phyloP scores from a whole-genome alignment of 1,284 basidiomycete genomes.

The Paramarasmius palmivorus region DNA sequence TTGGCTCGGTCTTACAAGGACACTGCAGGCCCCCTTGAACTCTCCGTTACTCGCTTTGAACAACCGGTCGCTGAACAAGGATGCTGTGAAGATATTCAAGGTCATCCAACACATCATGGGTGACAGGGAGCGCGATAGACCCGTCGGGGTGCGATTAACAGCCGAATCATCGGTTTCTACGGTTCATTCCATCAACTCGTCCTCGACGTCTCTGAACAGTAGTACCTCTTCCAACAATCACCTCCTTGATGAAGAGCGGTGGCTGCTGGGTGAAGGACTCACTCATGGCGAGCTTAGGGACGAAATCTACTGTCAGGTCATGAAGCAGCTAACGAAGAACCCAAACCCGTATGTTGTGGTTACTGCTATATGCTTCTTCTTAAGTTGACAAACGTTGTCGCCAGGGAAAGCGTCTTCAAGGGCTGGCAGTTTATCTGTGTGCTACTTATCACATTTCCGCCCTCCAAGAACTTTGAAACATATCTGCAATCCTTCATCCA shows the following conservation, averaged over 20 bases:
- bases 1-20: conserved; percentile 3
- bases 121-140: conserved; percentile 74
- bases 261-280: conserved; percentile 80
- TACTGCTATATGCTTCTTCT: conserved; percentile 6
- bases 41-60: conserved; percentile 73
- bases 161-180: conserved; percentile 38
- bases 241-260: conserved; percentile 82
- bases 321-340: conserved; percentile 88
- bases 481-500: conserved; percentile 80
- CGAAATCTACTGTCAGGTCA: conserved; percentile 88
- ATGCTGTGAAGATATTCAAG: conserved; percentile 84
- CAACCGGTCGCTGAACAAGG: conserved; percentile 61
- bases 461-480: conserved; percentile 86
- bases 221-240: conserved; percentile 31
- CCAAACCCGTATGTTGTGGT: conserved; percentile 60
- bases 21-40: conserved; percentile 55
- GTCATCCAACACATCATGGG: conserved; percentile 91
- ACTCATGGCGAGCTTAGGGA: conserved; percentile 81
- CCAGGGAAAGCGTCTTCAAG: conserved; percentile 81
- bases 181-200: conserved; percentile 46
- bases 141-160: conserved; percentile 46
- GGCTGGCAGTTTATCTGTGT: conserved; percentile 93
- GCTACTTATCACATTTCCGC: conserved; percentile 83
- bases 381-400: conserved; percentile 2
- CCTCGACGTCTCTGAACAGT: conserved; percentile 49